These are phyloP conservation scores for Elsinoe fawcettii DNA, from an alignment of 2,329 filamentous ascomycete genomes.

Conservation along the genomic window DNA sequence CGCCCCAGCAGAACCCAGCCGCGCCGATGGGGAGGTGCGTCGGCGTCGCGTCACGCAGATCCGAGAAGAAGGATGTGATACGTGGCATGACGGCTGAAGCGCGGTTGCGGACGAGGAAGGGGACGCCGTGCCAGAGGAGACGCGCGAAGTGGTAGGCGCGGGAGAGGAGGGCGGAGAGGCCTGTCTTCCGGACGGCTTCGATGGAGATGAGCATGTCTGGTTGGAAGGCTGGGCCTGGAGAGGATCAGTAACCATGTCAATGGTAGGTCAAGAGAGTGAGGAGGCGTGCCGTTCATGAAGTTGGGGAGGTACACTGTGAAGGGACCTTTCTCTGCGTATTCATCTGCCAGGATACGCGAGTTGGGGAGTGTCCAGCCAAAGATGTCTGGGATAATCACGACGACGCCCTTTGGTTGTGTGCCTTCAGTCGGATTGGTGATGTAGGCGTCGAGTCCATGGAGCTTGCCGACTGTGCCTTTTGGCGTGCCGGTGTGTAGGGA, in stretches of 20 bases:
- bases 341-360: conserved; percentile 32
- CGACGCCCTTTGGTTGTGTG: conserved; percentile 26
- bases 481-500: conserved; percentile 33
- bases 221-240: conserved; percentile 24
- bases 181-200: conserved; percentile 25
- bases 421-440: conserved; percentile 29
- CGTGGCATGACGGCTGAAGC: conserved; percentile 23
- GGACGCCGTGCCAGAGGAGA: conserved; percentile 22
- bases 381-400: conserved; percentile 34
- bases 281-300: conserved; percentile 28
- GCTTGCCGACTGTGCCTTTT: conserved; percentile 27
- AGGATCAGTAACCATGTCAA: neutral
- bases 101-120: conserved; percentile 24
- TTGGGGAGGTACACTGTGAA: conserved; percentile 31
- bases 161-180: conserved; percentile 26
- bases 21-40: conserved; percentile 27
- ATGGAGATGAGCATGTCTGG: conserved; percentile 25
- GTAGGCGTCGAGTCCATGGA: conserved; percentile 33
- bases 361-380: conserved; percentile 33
- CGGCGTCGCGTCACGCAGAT: conserved; percentile 25
- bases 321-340: conserved; percentile 28
- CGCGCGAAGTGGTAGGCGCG: conserved; percentile 26
- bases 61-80: conserved; percentile 25
- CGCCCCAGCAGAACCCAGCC: conserved; percentile 34
- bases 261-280: neutral